phyloP scores from a whole-genome alignment of 208 protist genomes.

The Acanthamoeba castellanii region DNA sequence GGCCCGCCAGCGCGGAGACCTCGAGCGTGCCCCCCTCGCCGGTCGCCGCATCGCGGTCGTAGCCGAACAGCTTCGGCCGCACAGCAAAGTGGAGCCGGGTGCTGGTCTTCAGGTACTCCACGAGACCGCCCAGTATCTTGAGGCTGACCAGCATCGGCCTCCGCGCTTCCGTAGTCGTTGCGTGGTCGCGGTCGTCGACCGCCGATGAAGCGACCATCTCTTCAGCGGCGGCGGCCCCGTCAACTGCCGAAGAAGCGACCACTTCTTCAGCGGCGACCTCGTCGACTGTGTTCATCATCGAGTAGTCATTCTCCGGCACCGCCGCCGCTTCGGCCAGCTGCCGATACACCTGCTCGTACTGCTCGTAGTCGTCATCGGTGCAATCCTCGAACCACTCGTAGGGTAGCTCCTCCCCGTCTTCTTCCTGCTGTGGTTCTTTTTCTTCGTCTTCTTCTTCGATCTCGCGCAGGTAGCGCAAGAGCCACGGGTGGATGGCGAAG shows the following conservation, averaged over 20 bases:
- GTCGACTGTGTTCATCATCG: too few species aligned
- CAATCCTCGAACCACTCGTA: too few species aligned
- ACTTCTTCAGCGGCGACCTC: too few species aligned
- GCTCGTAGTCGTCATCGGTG: too few species aligned
- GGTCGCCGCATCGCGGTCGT: neutral
- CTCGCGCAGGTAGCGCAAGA: conserved; percentile 21
- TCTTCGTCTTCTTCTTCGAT: neutral
- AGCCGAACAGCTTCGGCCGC: neutral
- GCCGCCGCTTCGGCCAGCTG: too few species aligned
- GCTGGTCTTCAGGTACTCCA: neutral
- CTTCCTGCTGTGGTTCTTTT: neutral
- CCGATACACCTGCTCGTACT: too few species aligned
- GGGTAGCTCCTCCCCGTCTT: neutral
- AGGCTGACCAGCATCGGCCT: neutral
- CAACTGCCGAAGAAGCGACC: too few species aligned
- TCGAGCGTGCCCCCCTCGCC: neutral
- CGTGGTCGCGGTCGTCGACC: too few species aligned
- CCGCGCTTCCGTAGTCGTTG: neutral
- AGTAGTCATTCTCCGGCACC: too few species aligned
- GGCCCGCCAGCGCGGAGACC: conserved; percentile 8
- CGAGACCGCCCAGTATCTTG: conserved; percentile 1
- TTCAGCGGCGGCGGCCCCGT: too few species aligned
- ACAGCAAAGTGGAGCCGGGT: neutral
- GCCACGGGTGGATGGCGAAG: conserved; percentile 9
- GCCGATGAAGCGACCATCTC: too few species aligned